Percentiles rank a stretch among this genome's conserved stretches.
Conservation (phyloP, 2,329 filamentous ascomycete genomes). For the Aspergillus brasiliensis region DNA sequence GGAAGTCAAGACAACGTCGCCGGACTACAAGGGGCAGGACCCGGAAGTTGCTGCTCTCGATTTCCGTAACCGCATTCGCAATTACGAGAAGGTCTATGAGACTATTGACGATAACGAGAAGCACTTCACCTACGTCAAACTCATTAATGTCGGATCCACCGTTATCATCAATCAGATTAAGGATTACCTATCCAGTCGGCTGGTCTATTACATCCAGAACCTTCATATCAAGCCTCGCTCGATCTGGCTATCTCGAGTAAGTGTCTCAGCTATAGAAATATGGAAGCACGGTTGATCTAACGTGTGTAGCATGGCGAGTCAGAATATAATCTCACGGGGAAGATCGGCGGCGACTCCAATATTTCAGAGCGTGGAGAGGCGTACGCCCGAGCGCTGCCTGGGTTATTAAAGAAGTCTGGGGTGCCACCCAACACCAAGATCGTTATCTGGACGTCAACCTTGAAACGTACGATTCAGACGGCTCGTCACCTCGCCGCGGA, state of each 20-base stretch:
- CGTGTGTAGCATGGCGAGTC: conserved; percentile 82
- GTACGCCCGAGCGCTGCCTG: conserved; percentile 82
- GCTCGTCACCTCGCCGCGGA: conserved; percentile 76
- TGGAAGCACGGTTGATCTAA: conserved; percentile 12
- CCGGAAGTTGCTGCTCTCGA: conserved; percentile 87
- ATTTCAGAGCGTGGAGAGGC: conserved; percentile 83
- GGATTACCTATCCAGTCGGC: conserved; percentile 92
- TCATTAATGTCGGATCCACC: conserved; percentile 93
- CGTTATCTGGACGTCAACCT: conserved; percentile 74
- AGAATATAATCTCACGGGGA: conserved; percentile 82
- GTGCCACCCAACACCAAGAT: conserved; percentile 67
- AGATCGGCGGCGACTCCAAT: conserved; percentile 89
- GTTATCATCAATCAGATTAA: conserved; percentile 98
- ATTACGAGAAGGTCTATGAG: conserved; percentile 97
- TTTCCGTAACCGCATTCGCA: conserved; percentile 90
- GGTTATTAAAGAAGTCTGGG: conserved; percentile 80
- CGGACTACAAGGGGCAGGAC: conserved; percentile 92
- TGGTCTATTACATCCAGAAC: conserved; percentile 99
- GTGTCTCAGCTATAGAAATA: conserved; percentile 41
- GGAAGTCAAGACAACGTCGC: conserved; percentile 94
- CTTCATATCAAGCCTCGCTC: conserved; percentile 94
- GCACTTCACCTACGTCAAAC: conserved; percentile 90
- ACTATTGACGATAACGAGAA: conserved; percentile 88
- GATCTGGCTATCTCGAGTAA: conserved; percentile 91
- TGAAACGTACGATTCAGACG: conserved; percentile 87